Evolutionary conservation across 169 alveolate species (phyloP).

Genomic region (Babesia bovis): DNA sequence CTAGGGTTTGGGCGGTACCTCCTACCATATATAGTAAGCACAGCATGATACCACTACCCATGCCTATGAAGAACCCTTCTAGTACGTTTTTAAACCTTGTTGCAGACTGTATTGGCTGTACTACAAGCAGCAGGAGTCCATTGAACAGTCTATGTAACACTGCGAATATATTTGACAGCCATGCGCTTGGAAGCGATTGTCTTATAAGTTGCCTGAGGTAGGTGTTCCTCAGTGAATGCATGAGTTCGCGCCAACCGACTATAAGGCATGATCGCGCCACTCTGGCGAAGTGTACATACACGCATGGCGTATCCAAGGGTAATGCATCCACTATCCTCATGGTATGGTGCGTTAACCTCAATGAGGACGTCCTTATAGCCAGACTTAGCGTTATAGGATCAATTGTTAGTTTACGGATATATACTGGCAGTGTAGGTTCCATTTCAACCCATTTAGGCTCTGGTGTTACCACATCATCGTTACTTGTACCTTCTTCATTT

Average conservation of each 20-base stretch:
- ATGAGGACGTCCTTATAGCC: constrained; percentile 87
- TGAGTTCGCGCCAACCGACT: constrained; percentile 82
- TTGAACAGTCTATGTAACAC: constrained; percentile 81
- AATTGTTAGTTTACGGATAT: constrained; percentile 67
- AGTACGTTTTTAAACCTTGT: constrained; percentile 69
- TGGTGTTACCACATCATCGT: constrained; percentile 71
- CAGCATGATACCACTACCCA: constrained; percentile 84
- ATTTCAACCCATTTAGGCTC: constrained; percentile 81
- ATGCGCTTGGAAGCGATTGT: constrained; percentile 87
- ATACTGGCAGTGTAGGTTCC: constrained; percentile 76
- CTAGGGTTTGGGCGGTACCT: constrained; percentile 85
- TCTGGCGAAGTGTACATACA: constrained; percentile 82
- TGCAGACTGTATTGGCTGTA: constrained; percentile 79
- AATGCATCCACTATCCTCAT: constrained; percentile 85
- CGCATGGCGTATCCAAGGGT: constrained; percentile 91
- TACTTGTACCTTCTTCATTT: neutral
- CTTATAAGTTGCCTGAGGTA: constrained; percentile 86
- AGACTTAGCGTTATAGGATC: constrained; percentile 81
- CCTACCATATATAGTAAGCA: constrained; percentile 83
- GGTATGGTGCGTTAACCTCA: constrained; percentile 79
- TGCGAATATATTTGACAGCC: constrained; percentile 87
- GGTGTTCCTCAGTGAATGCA: constrained; percentile 78
- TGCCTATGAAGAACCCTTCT: constrained; percentile 86
- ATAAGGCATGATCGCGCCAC: constrained; percentile 77
- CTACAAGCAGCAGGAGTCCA: constrained; percentile 76